A percentile compares a stretch with the other conserved stretches of the same genome.
phyloP scores from a whole-genome alignment of 108 stramenopile genomes.

The Nitzschia sp. region DNA sequence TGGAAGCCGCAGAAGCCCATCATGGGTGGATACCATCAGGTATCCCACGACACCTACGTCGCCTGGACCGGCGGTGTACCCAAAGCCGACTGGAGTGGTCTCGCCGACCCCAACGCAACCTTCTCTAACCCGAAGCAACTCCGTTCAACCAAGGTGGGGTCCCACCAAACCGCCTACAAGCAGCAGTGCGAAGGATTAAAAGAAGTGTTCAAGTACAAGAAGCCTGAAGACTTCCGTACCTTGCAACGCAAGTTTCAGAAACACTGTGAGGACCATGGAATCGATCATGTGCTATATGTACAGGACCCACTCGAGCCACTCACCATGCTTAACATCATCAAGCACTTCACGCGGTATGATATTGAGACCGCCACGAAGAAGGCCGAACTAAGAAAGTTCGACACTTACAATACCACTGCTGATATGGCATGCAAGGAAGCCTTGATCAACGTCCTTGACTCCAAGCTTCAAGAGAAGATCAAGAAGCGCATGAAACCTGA shows the following conservation, averaged over 20 bases:
- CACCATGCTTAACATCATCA: background rate
- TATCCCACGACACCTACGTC: background rate
- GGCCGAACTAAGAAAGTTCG: conserved; percentile 4
- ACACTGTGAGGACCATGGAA: too few relatives aligned
- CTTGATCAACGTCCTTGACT: background rate
- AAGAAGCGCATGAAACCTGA: background rate
- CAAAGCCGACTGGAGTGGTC: conserved; percentile 13
- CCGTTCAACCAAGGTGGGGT: too few relatives aligned
- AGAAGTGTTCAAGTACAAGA: background rate
- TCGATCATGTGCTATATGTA: conserved; percentile 1
- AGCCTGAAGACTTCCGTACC: background rate
- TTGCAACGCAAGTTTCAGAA: background rate
- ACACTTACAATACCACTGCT: too few relatives aligned
- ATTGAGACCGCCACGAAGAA: background rate
- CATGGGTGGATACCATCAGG: too few relatives aligned
- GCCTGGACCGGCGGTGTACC: conserved; percentile 6
- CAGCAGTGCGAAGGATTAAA: background rate
- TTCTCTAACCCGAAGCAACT: too few relatives aligned
- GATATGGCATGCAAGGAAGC: background rate
- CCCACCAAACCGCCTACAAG: too few relatives aligned
- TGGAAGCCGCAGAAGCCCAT: too few relatives aligned
- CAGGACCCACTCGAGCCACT: conserved; percentile 1
- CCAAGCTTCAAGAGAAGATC: background rate
- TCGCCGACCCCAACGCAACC: too few relatives aligned
- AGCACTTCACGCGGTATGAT: background rate